Conservation (phyloP, 805 yeast genomes). For the Ogataea populi-albae region DNA sequence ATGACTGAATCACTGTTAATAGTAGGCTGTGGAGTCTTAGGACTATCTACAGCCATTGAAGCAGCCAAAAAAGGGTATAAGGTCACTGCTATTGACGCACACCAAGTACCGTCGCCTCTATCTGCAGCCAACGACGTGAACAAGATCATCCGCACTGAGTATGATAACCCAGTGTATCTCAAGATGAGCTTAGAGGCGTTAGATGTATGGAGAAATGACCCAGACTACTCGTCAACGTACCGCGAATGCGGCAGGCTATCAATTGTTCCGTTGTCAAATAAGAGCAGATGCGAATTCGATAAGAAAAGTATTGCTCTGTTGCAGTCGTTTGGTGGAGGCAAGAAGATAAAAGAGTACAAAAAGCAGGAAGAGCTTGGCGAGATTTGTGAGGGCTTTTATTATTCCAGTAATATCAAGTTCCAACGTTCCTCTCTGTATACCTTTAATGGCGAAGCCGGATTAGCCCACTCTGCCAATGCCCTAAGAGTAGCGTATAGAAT, state of each 20-base stretch:
- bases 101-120: constrained; percentile 41
- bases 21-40: constrained; percentile 45
- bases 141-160: constrained; percentile 49
- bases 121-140: constrained; percentile 50
- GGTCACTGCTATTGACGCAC: constrained; percentile 39
- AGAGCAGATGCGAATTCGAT: constrained; percentile 39
- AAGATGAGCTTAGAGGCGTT: constrained; percentile 45
- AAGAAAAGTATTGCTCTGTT: constrained; percentile 35
- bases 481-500: constrained; percentile 32
- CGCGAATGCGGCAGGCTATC: constrained; percentile 42
- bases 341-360: constrained; percentile 27
- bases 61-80: constrained; percentile 31
- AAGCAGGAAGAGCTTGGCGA: constrained; percentile 31
- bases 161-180: constrained; percentile 40
- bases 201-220: constrained; percentile 36
- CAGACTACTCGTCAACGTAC: constrained; percentile 33
- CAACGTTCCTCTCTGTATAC: constrained; percentile 15
- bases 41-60: constrained; percentile 43
- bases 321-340: constrained; percentile 26
- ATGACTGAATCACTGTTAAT: constrained; percentile 20
- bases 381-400: constrained; percentile 23
- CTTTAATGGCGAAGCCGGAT: constrained; percentile 42
- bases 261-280: constrained; percentile 32
- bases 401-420: constrained; percentile 15
- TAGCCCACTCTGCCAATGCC: constrained; percentile 41